Base-by-base conservation (phyloP, 2,329 filamentous ascomycete species). In the Colletotrichum liaoningense region DNA sequence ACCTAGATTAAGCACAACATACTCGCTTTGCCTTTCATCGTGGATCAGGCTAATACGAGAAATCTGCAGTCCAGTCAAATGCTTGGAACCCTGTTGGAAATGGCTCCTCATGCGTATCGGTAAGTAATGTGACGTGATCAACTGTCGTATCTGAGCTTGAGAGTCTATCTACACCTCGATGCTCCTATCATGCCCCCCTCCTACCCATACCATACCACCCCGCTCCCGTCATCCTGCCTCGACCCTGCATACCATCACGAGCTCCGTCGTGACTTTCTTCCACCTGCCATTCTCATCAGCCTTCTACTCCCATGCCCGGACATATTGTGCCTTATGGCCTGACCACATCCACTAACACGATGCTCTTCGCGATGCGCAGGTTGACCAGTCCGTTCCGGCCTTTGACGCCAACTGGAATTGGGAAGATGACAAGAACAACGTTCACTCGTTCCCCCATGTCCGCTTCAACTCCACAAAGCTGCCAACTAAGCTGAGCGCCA, bases 391-490 rank as follows among this genome's bases (percentile, higher is more conserved):
- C 69, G 75, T 76, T 38, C 78, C 79, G 30, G 74, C 79, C 5
- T 81, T 81, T 35, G 79, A 80, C 65, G 79, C 79, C 33, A 80
- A 78, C n/a, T 81, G 80, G 80, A 74, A 69, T 60, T 81, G 80
- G 80, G 75, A 76, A 8, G 75, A 74, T 60, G 71, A 78, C 49
- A 74, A 76, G 7, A 73, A 74, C 22, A 74, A 75, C 6, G 80
- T 81, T 28, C 79, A 81, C 64, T 81, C 80, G 4, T 81, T 79
- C 73, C 80, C 80, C 67, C 80, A 81, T 75, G 80, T 81, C 52
- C 80, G 80, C 57, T 76, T 81, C 62, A 76, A 76, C 33, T 75
- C 77, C 57, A 74, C 73, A 7, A 69, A 75, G 38, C 76, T 81
- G 16, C 79, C 80, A 14, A 75, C 75, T 24, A 60, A 76, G 73